A percentile compares a stretch with the other conserved stretches of the same genome.
Conservation (phyloP, 1,284 basidiomycete species). For the Thecaphora thlaspeos region DNA sequence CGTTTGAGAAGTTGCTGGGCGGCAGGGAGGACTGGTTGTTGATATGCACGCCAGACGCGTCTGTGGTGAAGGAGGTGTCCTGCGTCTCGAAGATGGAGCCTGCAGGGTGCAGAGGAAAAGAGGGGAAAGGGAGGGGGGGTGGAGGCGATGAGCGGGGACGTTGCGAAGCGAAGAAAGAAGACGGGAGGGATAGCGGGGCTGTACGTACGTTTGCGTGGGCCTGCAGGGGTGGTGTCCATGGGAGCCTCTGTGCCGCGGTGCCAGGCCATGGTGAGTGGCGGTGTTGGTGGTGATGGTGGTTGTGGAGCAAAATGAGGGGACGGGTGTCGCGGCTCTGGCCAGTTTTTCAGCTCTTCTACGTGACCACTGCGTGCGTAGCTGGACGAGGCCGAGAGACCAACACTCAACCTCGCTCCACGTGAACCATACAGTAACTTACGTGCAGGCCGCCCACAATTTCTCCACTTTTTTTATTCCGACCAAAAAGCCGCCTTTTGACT, state of each 20-base stretch:
- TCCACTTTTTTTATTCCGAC: too few relatives aligned
- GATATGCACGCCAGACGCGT: neutral
- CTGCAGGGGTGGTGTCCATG: conserved; percentile 43
- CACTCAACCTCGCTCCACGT: conserved; percentile 10
- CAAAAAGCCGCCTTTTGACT: too few relatives aligned
- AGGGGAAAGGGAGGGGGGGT: neutral
- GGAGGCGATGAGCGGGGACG: conserved; percentile 2
- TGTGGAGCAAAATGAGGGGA: too few relatives aligned
- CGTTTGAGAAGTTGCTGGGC: neutral
- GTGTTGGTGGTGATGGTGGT: neutral
- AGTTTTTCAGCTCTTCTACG: too few relatives aligned
- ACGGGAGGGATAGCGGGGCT: neutral
- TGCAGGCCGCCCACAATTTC: too few relatives aligned
- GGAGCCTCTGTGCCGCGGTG: conserved; percentile 44
- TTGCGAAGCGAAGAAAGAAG: conserved; percentile 12
- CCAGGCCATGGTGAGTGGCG: conserved; percentile 7
- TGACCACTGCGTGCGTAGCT: too few relatives aligned
- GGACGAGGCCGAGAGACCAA: too few relatives aligned
- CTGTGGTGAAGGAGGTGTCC: neutral
- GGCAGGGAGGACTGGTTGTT: too few relatives aligned
- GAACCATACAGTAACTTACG: too few relatives aligned
- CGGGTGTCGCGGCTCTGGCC: too few relatives aligned
- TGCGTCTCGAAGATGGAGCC: conserved; percentile 7
- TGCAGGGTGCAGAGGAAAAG: too few relatives aligned
- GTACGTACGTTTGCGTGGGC: conserved; percentile 31